Conservation (phyloP, 2,329 filamentous ascomycete species). For the Fusarium sp. region DNA sequence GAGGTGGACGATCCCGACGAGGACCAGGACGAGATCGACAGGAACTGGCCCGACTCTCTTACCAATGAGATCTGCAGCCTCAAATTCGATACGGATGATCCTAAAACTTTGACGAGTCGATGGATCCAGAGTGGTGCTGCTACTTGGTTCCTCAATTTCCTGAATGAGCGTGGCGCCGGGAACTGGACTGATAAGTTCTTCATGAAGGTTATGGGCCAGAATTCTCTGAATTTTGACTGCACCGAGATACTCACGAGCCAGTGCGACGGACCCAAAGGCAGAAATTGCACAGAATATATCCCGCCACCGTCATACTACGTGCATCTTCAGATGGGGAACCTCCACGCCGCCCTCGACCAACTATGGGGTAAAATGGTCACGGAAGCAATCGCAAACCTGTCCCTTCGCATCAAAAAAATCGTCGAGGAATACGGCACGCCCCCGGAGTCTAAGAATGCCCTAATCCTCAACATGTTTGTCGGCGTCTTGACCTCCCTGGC, state of each 20-base stretch:
- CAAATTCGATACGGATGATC: background rate
- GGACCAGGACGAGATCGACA: background rate
- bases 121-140: slow-evolving; percentile 1
- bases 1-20: background rate
- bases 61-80: background rate
- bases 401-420: slow-evolving; percentile 10
- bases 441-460: slow-evolving; percentile 3
- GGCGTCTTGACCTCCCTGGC: slow-evolving; percentile 18
- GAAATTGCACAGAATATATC: background rate
- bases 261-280: slow-evolving; percentile 5
- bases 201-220: background rate
- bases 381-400: slow-evolving; percentile 5
- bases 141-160: background rate
- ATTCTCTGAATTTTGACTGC: background rate
- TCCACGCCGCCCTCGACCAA: slow-evolving; percentile 10
- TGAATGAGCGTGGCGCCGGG: background rate
- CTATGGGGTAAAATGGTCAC: slow-evolving; percentile 9
- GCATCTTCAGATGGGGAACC: slow-evolving; percentile 20
- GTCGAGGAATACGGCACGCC: slow-evolving; percentile 12
- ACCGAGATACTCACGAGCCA: background rate
- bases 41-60: background rate
- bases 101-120: background rate
- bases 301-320: slow-evolving; percentile 18
- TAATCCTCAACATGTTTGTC: slow-evolving; percentile 28
- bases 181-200: background rate